Evolutionary conservation across 129 eudicot genomes (phyloP).

Genomic region (Tanacetum coccineum): DNA sequence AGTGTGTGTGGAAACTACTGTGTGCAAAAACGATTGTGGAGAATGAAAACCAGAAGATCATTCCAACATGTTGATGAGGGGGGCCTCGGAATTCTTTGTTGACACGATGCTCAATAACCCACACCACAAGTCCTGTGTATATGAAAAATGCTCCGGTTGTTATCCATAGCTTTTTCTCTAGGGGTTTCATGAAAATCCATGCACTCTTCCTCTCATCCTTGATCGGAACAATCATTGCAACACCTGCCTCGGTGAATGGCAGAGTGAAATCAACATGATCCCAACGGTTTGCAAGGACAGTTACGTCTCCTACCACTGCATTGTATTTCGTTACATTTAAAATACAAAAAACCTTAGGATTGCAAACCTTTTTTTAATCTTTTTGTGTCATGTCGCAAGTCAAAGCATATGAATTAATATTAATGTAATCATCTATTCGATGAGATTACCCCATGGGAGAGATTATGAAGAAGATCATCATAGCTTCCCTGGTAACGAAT

Average conservation of each 20-base stretch:
- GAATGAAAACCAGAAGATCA: neutral
- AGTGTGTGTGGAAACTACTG: neutral
- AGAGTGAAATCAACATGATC: constrained; percentile 1
- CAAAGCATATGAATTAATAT: neutral
- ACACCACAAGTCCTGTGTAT: constrained; percentile 2
- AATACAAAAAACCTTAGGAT: too few relatives aligned
- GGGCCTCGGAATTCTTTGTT: neutral
- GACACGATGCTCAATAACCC: neutral
- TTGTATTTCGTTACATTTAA: too few relatives aligned
- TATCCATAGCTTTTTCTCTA: neutral
- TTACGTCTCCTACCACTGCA: too few relatives aligned
- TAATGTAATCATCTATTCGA: neutral
- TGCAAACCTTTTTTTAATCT: too few relatives aligned
- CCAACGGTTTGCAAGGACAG: neutral
- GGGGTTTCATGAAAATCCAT: neutral
- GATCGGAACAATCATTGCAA: neutral
- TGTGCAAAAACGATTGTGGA: neutral
- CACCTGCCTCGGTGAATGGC: neutral
- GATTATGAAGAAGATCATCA: neutral
- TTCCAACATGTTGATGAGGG: neutral
- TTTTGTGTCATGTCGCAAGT: too few relatives aligned
- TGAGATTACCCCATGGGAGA: neutral
- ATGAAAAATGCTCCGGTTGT: constrained; percentile 5
- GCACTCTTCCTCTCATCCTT: constrained; percentile 3
- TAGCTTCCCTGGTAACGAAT: neutral